A percentile compares a stretch with the other conserved stretches of the same genome.
phyloP scores from a whole-genome alignment of 331 rosid genomes.

The Spiraea crenata region DNA sequence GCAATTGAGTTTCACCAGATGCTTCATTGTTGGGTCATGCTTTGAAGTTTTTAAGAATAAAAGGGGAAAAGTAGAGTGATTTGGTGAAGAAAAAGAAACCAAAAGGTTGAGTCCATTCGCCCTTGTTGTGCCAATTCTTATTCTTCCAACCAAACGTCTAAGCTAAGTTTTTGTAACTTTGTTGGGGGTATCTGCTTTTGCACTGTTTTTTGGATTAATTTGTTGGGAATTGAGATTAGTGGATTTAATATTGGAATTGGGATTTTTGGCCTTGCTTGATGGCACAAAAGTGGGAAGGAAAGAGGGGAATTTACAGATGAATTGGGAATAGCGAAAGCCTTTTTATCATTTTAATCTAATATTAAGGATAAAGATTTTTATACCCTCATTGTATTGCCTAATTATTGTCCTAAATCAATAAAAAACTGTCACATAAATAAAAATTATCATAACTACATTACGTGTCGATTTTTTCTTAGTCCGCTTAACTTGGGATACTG shows the following conservation, averaged over 20 bases:
- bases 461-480: too few relatives aligned
- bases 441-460: too few relatives aligned
- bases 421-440: too few relatives aligned
- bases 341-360: not conserved
- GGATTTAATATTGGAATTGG: not conserved
- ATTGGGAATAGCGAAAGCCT: not conserved
- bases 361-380: too few relatives aligned
- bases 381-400: too few relatives aligned
- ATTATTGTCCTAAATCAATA: too few relatives aligned
- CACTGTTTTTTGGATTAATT: not conserved
- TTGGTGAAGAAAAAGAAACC: not conserved
- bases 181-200: not conserved
- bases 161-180: not conserved
- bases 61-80: not conserved
- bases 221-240: conserved; percentile 1
- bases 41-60: not conserved
- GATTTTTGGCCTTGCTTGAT: not conserved
- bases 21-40: not conserved
- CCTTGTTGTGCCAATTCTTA: not conserved
- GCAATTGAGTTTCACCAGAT: too few relatives aligned
- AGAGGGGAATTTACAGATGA: not conserved
- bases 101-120: not conserved
- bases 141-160: conserved; percentile 7
- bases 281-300: conserved; percentile 3
- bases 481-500: too few relatives aligned